A percentile compares a stretch with the other conserved stretches of the same genome.
phyloP scores from a whole-genome alignment of 2,329 filamentous ascomycete genomes.

The Pseudopithomyces chartarum region DNA sequence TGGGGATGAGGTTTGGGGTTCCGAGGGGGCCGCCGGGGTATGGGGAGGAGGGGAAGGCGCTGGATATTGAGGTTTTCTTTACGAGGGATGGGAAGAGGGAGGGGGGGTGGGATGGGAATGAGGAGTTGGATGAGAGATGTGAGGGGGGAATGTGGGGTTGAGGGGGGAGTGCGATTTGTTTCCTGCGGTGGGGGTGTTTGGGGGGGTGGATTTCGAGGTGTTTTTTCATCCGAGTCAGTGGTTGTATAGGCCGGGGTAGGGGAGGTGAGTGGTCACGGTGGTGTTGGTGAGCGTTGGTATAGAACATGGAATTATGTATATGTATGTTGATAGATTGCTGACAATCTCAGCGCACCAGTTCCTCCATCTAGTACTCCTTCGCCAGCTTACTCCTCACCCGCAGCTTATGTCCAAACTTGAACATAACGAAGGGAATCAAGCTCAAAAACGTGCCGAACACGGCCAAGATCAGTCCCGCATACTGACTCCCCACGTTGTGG shows the following conservation, averaged over 20 bases:
- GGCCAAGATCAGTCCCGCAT: conserved; percentile 56
- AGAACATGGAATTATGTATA: no score
- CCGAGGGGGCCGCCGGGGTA: conserved; percentile 44
- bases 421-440: conserved; percentile 52
- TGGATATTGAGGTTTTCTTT: conserved; percentile 69
- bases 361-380: not conserved
- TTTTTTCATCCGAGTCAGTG: conserved; percentile 65
- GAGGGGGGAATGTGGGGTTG: conserved; percentile 66
- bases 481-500: conserved; percentile 59
- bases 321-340: no score
- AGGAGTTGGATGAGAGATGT: conserved; percentile 72
- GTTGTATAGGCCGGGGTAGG: conserved; percentile 57
- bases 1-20: conserved; percentile 69
- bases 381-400: conserved; percentile 49
- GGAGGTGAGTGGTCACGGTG: no score
- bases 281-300: no score
- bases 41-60: conserved; percentile 29
- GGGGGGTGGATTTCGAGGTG: conserved; percentile 70
- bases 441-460: conserved; percentile 52
- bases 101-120: conserved; percentile 73
- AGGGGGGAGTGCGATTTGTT: conserved; percentile 74
- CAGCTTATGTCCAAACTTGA: conserved; percentile 48
- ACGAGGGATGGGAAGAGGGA: conserved; percentile 67
- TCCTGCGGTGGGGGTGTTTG: conserved; percentile 73
- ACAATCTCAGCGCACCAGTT: no score